Percentiles rank a stretch among this genome's conserved stretches.
Evolutionary conservation across 176 grass and related monocot species (phyloP).

Genomic region (Poa pratensis): DNA sequence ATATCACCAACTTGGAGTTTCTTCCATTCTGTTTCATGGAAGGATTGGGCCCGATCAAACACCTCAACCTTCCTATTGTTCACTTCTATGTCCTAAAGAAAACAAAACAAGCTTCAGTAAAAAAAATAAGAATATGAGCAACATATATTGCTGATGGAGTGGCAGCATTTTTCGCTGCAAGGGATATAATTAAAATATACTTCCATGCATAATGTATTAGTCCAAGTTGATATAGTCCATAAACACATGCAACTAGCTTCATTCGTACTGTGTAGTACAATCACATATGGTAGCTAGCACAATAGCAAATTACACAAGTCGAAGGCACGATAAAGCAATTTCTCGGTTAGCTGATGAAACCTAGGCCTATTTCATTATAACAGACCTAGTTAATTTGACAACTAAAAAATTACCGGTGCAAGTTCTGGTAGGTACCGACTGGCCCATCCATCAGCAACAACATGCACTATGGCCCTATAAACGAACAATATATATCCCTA

Average conservation of each 20-base stretch:
- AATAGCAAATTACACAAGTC: not conserved
- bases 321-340: not conserved
- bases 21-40: conserved; percentile 75
- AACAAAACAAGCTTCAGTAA: conserved; percentile 3
- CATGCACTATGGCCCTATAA: not conserved
- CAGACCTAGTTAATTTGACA: not conserved
- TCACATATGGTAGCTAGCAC: not conserved
- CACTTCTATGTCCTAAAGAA: conserved; percentile 73
- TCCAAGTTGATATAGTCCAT: conserved; percentile 3
- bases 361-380: not conserved
- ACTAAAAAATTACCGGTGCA: not conserved
- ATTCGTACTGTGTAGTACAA: not conserved
- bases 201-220: not conserved
- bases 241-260: not conserved
- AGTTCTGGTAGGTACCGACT: not conserved
- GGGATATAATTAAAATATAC: not conserved
- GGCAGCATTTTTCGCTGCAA: not conserved
- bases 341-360: not conserved
- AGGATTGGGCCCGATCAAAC: conserved; percentile 55
- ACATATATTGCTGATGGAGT: conserved; percentile 22
- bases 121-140: not conserved
- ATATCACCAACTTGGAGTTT: conserved; percentile 85
- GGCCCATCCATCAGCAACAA: not conserved
- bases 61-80: conserved; percentile 84
- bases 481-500: not conserved